Percentiles rank a stretch among this genome's conserved stretches.
Evolutionary conservation across 768 basidiomycete species (phyloP).

Genomic region (Pleurotus citrinopileatus): DNA sequence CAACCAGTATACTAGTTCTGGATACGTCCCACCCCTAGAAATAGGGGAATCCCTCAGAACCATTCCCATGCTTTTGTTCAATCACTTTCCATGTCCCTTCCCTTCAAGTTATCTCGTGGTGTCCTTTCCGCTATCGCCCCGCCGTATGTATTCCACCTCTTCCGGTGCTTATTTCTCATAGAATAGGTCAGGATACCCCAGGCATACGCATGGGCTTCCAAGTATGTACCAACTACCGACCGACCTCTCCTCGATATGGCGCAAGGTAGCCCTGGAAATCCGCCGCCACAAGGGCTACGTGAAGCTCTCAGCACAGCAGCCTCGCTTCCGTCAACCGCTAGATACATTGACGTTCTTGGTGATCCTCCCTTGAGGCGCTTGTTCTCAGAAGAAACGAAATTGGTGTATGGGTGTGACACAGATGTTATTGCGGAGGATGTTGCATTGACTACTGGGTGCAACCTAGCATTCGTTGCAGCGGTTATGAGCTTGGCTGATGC

Average conservation of each 20-base stretch:
- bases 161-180: too few relatives aligned
- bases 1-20: too few relatives aligned
- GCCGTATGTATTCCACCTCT: too few relatives aligned
- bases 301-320: conserved; percentile 43
- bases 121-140: too few relatives aligned
- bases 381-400: conserved; percentile 59
- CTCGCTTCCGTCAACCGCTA: conserved; percentile 39
- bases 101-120: too few relatives aligned
- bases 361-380: conserved; percentile 49
- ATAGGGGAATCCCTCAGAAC: too few relatives aligned
- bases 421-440: conserved; percentile 56
- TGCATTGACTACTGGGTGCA: conserved; percentile 70
- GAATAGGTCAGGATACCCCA: conserved; percentile 62
- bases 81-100: too few relatives aligned
- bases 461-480: conserved; percentile 64
- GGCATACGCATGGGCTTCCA: conserved; percentile 54
- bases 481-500: conserved; percentile 64
- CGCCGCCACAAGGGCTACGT: conserved; percentile 54
- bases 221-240: conserved; percentile 36
- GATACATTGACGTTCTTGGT: conserved; percentile 62
- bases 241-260: conserved; percentile 67
- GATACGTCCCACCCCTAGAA: too few relatives aligned
- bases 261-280: conserved; percentile 70
- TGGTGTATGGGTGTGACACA: conserved; percentile 46
- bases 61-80: too few relatives aligned